These are phyloP conservation scores for Vitis hybrid DNA, from an alignment of 177 flowering plant species.

Conservation along the genomic window DNA sequence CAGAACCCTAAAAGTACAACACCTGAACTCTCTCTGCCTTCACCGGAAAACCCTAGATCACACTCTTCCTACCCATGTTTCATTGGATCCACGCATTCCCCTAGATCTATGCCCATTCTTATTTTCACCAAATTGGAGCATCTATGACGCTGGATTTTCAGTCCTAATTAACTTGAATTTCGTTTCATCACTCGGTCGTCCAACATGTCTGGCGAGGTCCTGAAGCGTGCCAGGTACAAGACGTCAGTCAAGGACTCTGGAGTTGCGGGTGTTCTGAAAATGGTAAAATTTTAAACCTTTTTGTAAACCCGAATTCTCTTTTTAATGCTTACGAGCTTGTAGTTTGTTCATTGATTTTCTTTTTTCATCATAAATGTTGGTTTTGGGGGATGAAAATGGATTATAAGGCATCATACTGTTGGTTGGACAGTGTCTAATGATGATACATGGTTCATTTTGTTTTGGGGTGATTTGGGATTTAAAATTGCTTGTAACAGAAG, in stretches of 20 bases:
- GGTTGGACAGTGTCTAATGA: too few species aligned
- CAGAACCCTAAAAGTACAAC: not conserved
- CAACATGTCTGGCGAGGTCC: conserved; percentile 48
- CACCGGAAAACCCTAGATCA: not conserved
- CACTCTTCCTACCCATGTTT: not conserved
- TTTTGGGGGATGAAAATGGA: too few species aligned
- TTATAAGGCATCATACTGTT: too few species aligned
- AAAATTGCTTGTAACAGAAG: too few species aligned
- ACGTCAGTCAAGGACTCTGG: conserved; percentile 67
- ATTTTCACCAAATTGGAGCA: not conserved
- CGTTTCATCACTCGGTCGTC: conserved; percentile 8
- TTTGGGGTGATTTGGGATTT: too few species aligned
- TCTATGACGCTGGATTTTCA: not conserved
- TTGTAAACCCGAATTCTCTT: not conserved
- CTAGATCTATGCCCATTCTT: not conserved
- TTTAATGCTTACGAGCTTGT: too few species aligned
- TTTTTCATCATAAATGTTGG: too few species aligned
- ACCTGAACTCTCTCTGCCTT: not conserved
- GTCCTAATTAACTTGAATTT: not conserved
- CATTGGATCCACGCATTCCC: not conserved
- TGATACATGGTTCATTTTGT: too few species aligned
- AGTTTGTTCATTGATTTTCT: too few species aligned
- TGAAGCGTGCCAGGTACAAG: conserved; percentile 73
- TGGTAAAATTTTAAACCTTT: conserved; percentile 36
- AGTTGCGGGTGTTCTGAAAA: conserved; percentile 55